These are phyloP conservation scores for Auriscalpium orientale DNA, from an alignment of 768 basidiomycete species.

Conservation along the genomic window DNA sequence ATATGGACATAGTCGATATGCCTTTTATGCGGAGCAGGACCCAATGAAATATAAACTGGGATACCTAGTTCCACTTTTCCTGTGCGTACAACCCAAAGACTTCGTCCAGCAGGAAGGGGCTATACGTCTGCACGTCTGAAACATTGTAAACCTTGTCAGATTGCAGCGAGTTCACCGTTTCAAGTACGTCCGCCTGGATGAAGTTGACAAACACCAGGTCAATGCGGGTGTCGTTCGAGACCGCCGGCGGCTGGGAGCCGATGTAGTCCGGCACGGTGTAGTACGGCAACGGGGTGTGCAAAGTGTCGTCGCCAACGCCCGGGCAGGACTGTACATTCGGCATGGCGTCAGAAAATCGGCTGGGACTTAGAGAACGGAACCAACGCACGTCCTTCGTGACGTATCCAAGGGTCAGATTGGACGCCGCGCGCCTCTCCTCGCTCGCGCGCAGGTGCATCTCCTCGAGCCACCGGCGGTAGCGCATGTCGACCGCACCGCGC, in stretches of 20 bases:
- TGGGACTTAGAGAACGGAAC: background rate
- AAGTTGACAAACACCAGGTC: slow-evolving; percentile 77
- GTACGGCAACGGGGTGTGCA: slow-evolving; percentile 54
- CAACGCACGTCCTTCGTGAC: slow-evolving; percentile 59
- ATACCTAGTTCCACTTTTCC: slow-evolving; percentile 23
- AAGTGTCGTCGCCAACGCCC: slow-evolving; percentile 66
- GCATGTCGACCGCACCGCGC: slow-evolving; percentile 41
- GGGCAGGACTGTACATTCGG: slow-evolving; percentile 46
- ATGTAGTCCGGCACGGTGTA: slow-evolving; percentile 51
- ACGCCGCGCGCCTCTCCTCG: slow-evolving; percentile 32
- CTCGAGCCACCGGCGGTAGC: slow-evolving; percentile 50
- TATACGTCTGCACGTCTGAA: slow-evolving; percentile 49
- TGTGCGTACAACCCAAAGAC: slow-evolving; percentile 54
- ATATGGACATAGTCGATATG: no score
- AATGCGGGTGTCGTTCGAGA: slow-evolving; percentile 41
- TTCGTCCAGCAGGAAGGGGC: slow-evolving; percentile 39
- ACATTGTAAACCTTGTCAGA: slow-evolving; percentile 39
- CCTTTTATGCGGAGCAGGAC: no score
- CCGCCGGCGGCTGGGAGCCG: slow-evolving; percentile 43
- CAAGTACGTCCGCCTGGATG: slow-evolving; percentile 44
- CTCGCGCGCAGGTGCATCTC: slow-evolving; percentile 41
- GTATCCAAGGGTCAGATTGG: slow-evolving; percentile 63
- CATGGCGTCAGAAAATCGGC: no score
- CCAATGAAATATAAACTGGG: no score
- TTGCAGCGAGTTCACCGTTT: slow-evolving; percentile 51